Evolutionary conservation across 2,329 filamentous ascomycete species (phyloP), one percentile per base, ranked within the genome.

Genomic region (Trichoderma afroharzianum): DNA sequence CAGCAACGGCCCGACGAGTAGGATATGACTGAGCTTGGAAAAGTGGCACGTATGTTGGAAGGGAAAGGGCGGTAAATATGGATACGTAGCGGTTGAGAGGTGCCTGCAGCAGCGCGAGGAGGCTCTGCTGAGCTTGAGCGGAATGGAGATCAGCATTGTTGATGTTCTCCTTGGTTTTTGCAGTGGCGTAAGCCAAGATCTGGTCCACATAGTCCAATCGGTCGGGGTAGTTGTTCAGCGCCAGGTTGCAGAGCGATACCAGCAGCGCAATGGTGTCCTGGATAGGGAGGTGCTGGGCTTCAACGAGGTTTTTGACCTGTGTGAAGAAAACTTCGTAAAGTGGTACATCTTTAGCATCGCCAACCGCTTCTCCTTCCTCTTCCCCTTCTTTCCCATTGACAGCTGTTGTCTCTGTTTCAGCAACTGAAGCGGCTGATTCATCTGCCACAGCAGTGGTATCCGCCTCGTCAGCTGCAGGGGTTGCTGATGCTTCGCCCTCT

Each of bases 321-420:
- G 94, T 92, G 78, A 98, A 97, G 86, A 98, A 99, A 72, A 98
- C 93, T 82, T 98, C 95, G 81, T 98, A 98, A 28, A 99, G 88
- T 82, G 93, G 95, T 71, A 97, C 90, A 77, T 94, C 91, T 30
- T 68, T 68, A 67, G 91, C 87, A 15, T 77, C 78, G 4, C 21
- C 11, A 14, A 14, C 18, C 57, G 75, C 73, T 43, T 43, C 39
- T 43, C 15, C 39, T 9, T 43, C 39, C 15, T 43, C 39, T n/a
- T n/a, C 39, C 18, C 7, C 39, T 11, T 82, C 81, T 5, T 83
- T 80, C 30, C 83, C 85, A 64, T 89, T 86, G 53, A 84, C 83
- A 1, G 83, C 83, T 0, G 85, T 85, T 2, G 80, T 84, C 5
- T 86, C 84, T 14, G 86, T 82, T 24, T 72, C 71, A 6, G 71